Evolutionary conservation across 2,329 filamentous ascomycete species (phyloP).

Genomic region (Colletotrichum cordylinicola): DNA sequence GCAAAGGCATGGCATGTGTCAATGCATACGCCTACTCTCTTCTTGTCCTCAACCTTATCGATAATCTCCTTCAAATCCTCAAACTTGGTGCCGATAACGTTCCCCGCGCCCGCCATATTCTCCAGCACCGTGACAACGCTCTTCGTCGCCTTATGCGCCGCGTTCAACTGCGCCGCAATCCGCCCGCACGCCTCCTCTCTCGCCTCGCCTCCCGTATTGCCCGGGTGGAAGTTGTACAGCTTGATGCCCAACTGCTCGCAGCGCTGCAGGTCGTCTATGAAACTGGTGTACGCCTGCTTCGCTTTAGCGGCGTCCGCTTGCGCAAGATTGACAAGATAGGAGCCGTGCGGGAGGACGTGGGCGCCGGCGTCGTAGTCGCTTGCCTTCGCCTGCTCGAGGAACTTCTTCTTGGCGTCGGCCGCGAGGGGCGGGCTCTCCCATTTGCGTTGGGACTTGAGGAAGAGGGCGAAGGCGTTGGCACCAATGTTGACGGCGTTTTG

Average conservation of each 20-base stretch:
- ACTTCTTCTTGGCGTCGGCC: conserved; percentile 70
- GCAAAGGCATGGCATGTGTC: conserved; percentile 98
- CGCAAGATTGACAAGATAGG: conserved; percentile 95
- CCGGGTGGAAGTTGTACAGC: conserved; percentile 98
- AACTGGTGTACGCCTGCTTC: conserved; percentile 82
- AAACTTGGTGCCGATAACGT: conserved; percentile 84
- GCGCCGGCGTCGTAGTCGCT: conserved; percentile 74
- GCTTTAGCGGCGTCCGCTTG: conserved; percentile 82
- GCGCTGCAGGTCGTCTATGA: conserved; percentile 85
- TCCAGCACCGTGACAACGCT: conserved; percentile 86
- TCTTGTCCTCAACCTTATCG: conserved; percentile 77
- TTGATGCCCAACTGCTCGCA: conserved; percentile 86
- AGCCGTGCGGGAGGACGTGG: conserved; percentile 89
- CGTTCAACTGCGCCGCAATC: conserved; percentile 83
- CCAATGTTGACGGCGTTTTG: conserved; percentile 81
- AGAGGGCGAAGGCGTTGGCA: conserved; percentile 91
- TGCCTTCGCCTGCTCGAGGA: conserved; percentile 70
- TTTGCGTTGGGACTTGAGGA: conserved; percentile 95
- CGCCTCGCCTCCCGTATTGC: conserved; percentile 74
- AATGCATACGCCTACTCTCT: conserved; percentile 88
- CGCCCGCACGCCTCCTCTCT: conserved; percentile 75
- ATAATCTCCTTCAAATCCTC: conserved; percentile 90
- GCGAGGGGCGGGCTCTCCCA: conserved; percentile 86
- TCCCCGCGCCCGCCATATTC: conserved; percentile 93
- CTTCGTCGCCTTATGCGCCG: conserved; percentile 76